Evolutionary conservation across 78 protist species (phyloP).

Genomic region (Protostelium mycophagum): DNA sequence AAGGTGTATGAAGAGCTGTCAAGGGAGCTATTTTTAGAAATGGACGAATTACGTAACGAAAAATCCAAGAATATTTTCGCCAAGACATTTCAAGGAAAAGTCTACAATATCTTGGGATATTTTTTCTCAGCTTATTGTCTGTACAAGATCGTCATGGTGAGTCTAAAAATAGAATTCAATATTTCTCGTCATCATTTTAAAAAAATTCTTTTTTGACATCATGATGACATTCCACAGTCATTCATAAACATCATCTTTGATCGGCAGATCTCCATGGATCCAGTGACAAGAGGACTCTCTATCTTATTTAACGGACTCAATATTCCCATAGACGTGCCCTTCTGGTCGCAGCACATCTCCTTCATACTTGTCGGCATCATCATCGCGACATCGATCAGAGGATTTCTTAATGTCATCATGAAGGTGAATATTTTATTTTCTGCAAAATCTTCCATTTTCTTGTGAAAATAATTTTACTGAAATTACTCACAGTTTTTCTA

Average conservation of each 20-base stretch:
- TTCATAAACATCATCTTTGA: slow-evolving; percentile 69
- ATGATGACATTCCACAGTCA: slow-evolving; percentile 3
- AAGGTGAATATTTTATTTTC: slow-evolving; percentile 42
- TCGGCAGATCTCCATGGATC: slow-evolving; percentile 62
- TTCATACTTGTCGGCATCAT: slow-evolving; percentile 73
- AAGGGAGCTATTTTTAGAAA: slow-evolving; percentile 54
- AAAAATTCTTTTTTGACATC: background rate
- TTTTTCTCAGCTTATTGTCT: slow-evolving; percentile 76
- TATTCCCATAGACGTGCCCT: slow-evolving; percentile 59
- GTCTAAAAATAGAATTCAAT: slow-evolving; percentile 1
- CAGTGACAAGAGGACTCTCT: slow-evolving; percentile 63
- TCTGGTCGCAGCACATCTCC: slow-evolving; percentile 76
- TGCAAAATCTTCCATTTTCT: background rate
- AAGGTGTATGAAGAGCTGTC: slow-evolving; percentile 30
- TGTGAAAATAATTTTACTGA: background rate
- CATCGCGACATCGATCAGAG: slow-evolving; percentile 73
- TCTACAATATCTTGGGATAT: slow-evolving; percentile 70
- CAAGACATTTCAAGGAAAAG: slow-evolving; percentile 52
- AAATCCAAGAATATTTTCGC: slow-evolving; percentile 52
- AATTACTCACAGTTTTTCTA: slow-evolving; percentile 13
- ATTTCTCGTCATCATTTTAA: background rate
- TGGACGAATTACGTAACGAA: slow-evolving; percentile 58
- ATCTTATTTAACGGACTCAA: slow-evolving; percentile 42
- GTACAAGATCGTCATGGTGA: slow-evolving; percentile 76
- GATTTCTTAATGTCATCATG: slow-evolving; percentile 72